Evolutionary conservation across 306 rosid species (phyloP), one percentile per base, ranked within the genome.

Genomic region (Fragaria ananassa): DNA sequence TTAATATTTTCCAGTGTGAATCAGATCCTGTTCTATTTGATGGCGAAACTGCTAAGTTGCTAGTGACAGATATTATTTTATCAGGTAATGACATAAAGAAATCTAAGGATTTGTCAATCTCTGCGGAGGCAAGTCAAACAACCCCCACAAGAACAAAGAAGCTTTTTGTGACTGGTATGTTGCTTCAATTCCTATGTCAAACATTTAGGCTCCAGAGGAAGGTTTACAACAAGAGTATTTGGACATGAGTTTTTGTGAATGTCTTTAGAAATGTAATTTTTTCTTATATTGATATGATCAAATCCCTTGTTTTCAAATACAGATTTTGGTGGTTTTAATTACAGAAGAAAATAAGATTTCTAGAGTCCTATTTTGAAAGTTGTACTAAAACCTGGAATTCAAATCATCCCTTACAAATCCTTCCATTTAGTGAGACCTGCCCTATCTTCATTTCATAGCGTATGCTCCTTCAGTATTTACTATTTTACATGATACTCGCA

Each of bases 141-240:
- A 19, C 80, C 57, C 84, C 78, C 11, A 58, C 82, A 46, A 83
- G 79, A 76, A 87, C 89, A 46, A 85, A 82, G 81, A 87, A 87
- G 75, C 89, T 85, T 7, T 87, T 87, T 77, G 76, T 87, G 29
- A 87, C 89, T 35, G 87, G 86, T 87, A 85, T 35, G 47, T 68
- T 76, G 39, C 29, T 74, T 76, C 56, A 31, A 31, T 65, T 68
- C 65, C 18, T 37, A 61, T n/a, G 31, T 34, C 50, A 8, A 57
- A 29, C 51, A 57, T 47, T 1, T 53, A 49, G 50, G 23, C 56
- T 66, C 72, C 35, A 61, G 13, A 27, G 19, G 39, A 29, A 12
- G 67, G 7, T 61, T 60, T 29, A 57, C 35, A 61, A 29, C 14
- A 0, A 29, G 64, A 25, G 39, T 50, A 31, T 63, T 63, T 63